Conservation (phyloP, 2,329 filamentous ascomycete species). For the Fusarium incarnatum region DNA sequence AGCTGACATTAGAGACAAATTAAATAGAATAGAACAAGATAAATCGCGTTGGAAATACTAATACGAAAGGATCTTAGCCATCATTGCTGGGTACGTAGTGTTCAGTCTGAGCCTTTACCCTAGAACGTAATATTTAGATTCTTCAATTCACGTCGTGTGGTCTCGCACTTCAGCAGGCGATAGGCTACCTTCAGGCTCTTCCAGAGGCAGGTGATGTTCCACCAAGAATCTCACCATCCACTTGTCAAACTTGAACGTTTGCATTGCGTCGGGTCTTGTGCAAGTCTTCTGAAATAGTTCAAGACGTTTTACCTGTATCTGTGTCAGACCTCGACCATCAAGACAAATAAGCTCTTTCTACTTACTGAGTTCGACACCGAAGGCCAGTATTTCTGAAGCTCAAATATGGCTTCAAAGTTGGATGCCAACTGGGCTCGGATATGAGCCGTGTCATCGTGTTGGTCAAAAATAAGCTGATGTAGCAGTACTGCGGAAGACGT, state of each 20-base stretch:
- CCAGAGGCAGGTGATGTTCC: slow-evolving; percentile 7
- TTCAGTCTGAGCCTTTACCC: neutral
- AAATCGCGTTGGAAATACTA: no score
- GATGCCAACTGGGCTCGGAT: slow-evolving; percentile 10
- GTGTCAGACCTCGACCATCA: neutral
- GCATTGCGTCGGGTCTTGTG: neutral
- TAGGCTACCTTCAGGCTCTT: slow-evolving; percentile 1
- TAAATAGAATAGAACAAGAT: accelerated
- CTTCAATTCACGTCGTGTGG: neutral
- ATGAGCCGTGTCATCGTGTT: slow-evolving; percentile 7
- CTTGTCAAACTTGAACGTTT: slow-evolving; percentile 13
- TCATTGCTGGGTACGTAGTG: no score
- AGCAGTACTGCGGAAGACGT: slow-evolving; percentile 5
- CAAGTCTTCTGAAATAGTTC: slow-evolving; percentile 8
- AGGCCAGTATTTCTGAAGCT: slow-evolving; percentile 9
- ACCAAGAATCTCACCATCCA: slow-evolving; percentile 20
- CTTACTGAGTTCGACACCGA: slow-evolving; percentile 6
- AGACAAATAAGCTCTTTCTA: neutral
- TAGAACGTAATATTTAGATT: neutral
- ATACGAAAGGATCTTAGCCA: neutral
- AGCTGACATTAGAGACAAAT: no score
- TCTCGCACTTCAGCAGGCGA: neutral
- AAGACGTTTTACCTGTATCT: neutral
- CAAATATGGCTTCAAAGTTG: slow-evolving; percentile 13
- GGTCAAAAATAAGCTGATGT: slow-evolving; percentile 7